Percentiles rank a stretch among this genome's conserved stretches.
These are phyloP conservation scores for Quercus mongolica DNA, from an alignment of 306 rosid genomes.

Conservation along the genomic window DNA sequence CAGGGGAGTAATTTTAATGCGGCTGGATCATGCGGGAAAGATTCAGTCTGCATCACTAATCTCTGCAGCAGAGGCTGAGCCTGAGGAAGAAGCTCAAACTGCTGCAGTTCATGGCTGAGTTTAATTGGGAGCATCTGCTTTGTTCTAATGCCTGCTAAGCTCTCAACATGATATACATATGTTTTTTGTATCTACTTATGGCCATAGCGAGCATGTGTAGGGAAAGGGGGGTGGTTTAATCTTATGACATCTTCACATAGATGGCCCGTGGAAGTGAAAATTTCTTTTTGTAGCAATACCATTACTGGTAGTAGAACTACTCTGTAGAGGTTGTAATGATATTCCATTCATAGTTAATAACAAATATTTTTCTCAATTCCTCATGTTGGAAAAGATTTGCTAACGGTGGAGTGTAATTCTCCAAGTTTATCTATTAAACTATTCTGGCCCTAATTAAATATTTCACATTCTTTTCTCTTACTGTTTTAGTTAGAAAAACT, in stretches of 20 bases:
- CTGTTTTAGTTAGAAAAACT: no score
- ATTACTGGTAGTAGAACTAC: not conserved
- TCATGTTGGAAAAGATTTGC: not conserved
- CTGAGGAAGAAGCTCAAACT: constrained; percentile 55
- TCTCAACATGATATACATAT: not conserved
- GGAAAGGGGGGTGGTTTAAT: not conserved
- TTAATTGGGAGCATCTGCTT: not conserved
- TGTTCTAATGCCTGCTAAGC: not conserved
- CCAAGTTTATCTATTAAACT: no score
- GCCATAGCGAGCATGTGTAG: not conserved
- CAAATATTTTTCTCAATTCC: not conserved
- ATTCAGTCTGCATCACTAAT: constrained; percentile 91
- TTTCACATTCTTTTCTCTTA: no score
- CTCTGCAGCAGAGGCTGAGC: constrained; percentile 55
- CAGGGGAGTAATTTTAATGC: constrained; percentile 96
- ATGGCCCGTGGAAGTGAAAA: not conserved
- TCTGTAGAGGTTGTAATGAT: not conserved
- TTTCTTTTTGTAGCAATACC: not conserved
- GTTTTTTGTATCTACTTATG: no score
- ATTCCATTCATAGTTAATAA: not conserved
- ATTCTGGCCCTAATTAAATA: no score
- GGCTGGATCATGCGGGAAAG: constrained; percentile 88
- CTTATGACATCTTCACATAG: not conserved
- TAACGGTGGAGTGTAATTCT: not conserved
- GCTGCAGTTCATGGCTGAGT: constrained; percentile 32